Base-by-base conservation (phyloP, 371 early-diverging fungal species). In the Synchytrium microbalum region DNA sequence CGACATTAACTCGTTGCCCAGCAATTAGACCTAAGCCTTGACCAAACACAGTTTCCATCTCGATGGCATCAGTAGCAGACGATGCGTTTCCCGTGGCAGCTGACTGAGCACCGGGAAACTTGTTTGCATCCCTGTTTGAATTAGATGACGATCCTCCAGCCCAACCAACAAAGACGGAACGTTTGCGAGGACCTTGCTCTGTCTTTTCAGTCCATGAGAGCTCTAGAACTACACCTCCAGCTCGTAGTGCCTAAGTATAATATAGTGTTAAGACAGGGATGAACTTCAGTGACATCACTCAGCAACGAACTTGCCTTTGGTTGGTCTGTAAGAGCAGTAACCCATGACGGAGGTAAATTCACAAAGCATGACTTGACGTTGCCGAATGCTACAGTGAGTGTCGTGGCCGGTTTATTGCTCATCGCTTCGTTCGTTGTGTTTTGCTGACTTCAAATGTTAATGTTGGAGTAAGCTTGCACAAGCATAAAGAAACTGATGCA, bases 11-110 rank as follows among this genome's bases (percentile, higher is more conserved):
- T 87, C 88, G 62, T 71, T 87, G 88, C 2, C 88, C 88, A 58
- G 86, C 82, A 13, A 67, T 62, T 58, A 90, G 71, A 14, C 89
- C 88, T 30, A 86, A 70, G 2, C 84, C 79, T 46, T 71, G 74
- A 28, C 85, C 90, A 59, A 85, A 83, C 66, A 82, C 83, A 13
- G 86, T 79, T 68, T 90, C 90, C 64, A 90, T 81, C 68, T 88
- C 88, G 33, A 90, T 68, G n/a, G 77, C 79, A 31, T 87, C 83
- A 1, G 76, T 28, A 55, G 8, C 13, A 55, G 8, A 13, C 28
- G 56, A 25, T 5, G 5, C 19, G 46, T 38, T 38, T 5, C 46
- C 46, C 5, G 5, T 38, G 46, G 46, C 10, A 38, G 10, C 19
- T 5, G 46, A 10, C 5, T 5, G 10, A 38, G 46, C 46, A n/a